Evolutionary conservation across 1,284 basidiomycete genomes (phyloP).

Genomic region (Boletellus dicymbophilus): DNA sequence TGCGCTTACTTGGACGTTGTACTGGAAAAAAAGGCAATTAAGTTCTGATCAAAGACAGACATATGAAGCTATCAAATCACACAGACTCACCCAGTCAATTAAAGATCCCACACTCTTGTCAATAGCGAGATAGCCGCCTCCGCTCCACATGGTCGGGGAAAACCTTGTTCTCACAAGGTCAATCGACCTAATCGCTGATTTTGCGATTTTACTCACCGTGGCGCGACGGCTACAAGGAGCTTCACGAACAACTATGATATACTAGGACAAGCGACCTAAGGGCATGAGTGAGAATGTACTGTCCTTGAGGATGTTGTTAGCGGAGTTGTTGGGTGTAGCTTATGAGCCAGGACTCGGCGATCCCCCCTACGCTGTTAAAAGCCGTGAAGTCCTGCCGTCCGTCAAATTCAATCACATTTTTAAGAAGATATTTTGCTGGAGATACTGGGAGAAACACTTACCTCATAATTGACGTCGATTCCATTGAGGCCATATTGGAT

Average conservation of each 20-base stretch:
- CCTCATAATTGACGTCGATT: slow-evolving; percentile 61
- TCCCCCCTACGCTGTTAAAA: slow-evolving; percentile 41
- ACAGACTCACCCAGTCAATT: slow-evolving; percentile 49
- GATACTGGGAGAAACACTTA: slow-evolving; percentile 5
- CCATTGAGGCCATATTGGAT: slow-evolving; percentile 52
- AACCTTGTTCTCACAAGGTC: slow-evolving; percentile 18
- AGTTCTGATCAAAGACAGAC: no score
- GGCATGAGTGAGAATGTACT: slow-evolving; percentile 41
- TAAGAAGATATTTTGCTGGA: background rate
- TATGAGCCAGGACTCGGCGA: slow-evolving; percentile 45
- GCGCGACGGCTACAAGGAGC: slow-evolving; percentile 25
- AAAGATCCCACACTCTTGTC: slow-evolving; percentile 54
- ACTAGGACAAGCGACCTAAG: slow-evolving; percentile 26
- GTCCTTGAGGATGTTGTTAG: slow-evolving; percentile 35
- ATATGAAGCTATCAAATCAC: background rate
- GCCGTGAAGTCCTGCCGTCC: slow-evolving; percentile 45
- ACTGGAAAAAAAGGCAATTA: no score
- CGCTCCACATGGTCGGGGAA: slow-evolving; percentile 26
- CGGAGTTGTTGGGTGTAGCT: slow-evolving; percentile 44
- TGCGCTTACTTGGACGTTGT: no score
- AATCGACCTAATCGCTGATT: background rate
- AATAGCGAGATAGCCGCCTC: slow-evolving; percentile 56
- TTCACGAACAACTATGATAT: slow-evolving; percentile 1
- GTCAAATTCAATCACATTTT: no score
- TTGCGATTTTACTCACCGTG: slow-evolving; percentile 19